Evolutionary conservation across 164 flowering plant genomes (phyloP).

Genomic region (Akebia trifoliata): DNA sequence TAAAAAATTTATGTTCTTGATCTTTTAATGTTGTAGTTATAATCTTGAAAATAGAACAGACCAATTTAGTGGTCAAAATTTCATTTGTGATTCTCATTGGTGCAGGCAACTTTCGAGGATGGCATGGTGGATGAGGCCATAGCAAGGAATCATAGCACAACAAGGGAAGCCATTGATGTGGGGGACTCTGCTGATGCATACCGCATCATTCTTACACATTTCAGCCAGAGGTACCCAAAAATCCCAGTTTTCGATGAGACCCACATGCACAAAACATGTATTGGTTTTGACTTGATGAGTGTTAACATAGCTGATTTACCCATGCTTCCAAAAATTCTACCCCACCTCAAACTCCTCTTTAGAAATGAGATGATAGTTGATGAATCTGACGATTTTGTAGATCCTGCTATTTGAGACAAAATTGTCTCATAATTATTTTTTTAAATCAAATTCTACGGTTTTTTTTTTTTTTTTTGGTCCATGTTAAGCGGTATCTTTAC

Average conservation of each 20-base stretch:
- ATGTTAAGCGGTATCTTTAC: too few relatives aligned
- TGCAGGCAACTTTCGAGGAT: slow-evolving; percentile 99
- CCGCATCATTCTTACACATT: slow-evolving; percentile 85
- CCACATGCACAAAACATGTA: slow-evolving; percentile 83
- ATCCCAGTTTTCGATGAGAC: slow-evolving; percentile 78
- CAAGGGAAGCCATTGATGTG: slow-evolving; percentile 82
- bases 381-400: slow-evolving; percentile 52
- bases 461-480: too few relatives aligned
- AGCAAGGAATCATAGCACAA: slow-evolving; percentile 91
- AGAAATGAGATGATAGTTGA: slow-evolving; percentile 59
- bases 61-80: too few relatives aligned
- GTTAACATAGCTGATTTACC: slow-evolving; percentile 83
- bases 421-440: not conserved
- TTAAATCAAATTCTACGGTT: too few relatives aligned
- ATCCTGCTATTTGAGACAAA: slow-evolving; percentile 8
- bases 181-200: slow-evolving; percentile 74
- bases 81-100: not conserved
- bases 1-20: too few relatives aligned
- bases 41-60: too few relatives aligned
- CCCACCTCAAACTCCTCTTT: slow-evolving; percentile 74
- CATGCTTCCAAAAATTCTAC: slow-evolving; percentile 79
- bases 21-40: too few relatives aligned
- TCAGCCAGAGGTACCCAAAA: slow-evolving; percentile 98
- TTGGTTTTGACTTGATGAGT: slow-evolving; percentile 98
- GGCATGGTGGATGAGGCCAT: slow-evolving; percentile 81